Percentiles rank a stretch among this genome's conserved stretches.
Conservation (phyloP, 768 basidiomycete genomes). For the Strobilomyces dryophilus region DNA sequence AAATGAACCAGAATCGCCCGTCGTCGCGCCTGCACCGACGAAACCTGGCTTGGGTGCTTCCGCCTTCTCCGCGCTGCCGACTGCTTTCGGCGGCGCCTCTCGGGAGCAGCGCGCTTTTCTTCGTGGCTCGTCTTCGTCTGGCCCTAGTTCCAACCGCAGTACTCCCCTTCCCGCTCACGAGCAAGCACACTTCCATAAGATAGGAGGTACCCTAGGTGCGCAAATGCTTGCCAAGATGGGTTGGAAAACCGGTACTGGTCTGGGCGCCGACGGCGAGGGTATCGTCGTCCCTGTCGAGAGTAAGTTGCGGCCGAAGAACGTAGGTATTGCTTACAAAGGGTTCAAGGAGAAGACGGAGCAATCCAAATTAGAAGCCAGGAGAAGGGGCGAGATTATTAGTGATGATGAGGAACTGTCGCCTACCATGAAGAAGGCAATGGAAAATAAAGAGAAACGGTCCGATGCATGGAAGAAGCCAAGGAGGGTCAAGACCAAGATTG, state of each 20-base stretch:
- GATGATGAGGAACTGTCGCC: conserved; percentile 54
- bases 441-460: conserved; percentile 58
- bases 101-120: conserved; percentile 49
- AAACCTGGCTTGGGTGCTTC: conserved; percentile 24
- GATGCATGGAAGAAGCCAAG: conserved; percentile 85
- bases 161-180: conserved; percentile 61
- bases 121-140: conserved; percentile 44
- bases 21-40: conserved; percentile 22
- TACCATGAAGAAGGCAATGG: conserved; percentile 37
- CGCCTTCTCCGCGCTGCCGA: conserved; percentile 27
- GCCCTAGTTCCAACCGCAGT: conserved; percentile 38
- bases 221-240: conserved; percentile 94
- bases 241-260: conserved; percentile 80
- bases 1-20: conserved; percentile 26
- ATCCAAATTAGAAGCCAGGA: conserved; percentile 72
- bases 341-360: conserved; percentile 89
- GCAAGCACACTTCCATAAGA: conserved; percentile 75
- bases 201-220: conserved; percentile 77
- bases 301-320: conserved; percentile 78
- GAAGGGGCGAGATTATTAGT: conserved; percentile 69
- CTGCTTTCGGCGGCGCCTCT: conserved; percentile 36
- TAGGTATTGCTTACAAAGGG: conserved; percentile 84
- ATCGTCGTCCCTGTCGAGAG: conserved; percentile 86
- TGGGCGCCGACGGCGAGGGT: conserved; percentile 72
- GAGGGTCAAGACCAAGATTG: conserved; percentile 79